Evolutionary conservation across 2,329 filamentous ascomycete species (phyloP).

Genomic region (Botrytis aclada): DNA sequence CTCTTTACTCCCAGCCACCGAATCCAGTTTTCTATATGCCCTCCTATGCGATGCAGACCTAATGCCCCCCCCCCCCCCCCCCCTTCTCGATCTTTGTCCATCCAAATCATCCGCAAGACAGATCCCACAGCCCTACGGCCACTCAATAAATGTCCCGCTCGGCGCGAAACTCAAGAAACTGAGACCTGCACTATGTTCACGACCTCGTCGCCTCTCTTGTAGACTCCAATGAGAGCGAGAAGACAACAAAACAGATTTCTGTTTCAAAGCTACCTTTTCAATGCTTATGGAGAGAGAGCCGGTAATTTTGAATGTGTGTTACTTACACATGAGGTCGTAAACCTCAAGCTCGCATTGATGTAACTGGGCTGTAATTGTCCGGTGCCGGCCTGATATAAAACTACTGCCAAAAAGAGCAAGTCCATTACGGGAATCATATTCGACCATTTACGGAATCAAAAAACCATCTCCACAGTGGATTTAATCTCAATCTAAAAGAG

Average conservation of each 20-base stretch:
- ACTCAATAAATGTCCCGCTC: background rate
- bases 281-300: background rate
- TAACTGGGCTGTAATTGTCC: fast-evolving
- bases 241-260: background rate
- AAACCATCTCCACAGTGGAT: background rate
- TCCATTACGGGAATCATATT: no score
- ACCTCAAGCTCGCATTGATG: background rate
- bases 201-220: background rate
- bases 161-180: background rate
- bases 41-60: background rate
- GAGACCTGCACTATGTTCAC: background rate
- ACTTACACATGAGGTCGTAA: background rate
- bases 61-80: background rate
- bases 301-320: background rate
- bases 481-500: no score
- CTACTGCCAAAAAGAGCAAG: background rate
- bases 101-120: background rate
- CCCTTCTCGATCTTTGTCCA: background rate
- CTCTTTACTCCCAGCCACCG: background rate
- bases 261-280: background rate
- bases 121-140: background rate
- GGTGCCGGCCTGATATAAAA: background rate
- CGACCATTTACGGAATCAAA: background rate
- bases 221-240: background rate
- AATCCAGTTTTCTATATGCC: background rate